Evolutionary conservation across 306 rosid species (phyloP), one percentile per base, ranked within the genome.

Genomic region (Hippophae gyantsensis): DNA sequence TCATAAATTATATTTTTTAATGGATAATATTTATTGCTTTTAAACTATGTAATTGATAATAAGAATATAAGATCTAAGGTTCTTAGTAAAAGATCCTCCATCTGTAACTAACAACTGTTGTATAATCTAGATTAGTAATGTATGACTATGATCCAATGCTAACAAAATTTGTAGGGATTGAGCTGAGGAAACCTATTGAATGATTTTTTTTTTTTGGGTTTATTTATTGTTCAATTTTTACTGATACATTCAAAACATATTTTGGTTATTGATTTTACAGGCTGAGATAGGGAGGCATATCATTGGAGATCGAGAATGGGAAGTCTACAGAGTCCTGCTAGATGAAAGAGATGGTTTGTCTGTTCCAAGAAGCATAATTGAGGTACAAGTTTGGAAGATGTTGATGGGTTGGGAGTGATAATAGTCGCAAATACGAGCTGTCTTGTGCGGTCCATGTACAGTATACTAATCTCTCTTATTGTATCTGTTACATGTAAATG

Each of bases 321-420:
- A 92, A 70, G 94, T 92, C 13, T 92, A 88, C 66, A 82, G 86
- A 78, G 69, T 92, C 76, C 70, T 92, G 88, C 87, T 92, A 45
- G 95, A 86, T 70, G 99, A 92, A 78, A 86, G 94, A 43, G 90
- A 77, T 42, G 89, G 78, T 2, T 51, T 66, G 45, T 53, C 67
- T 18, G 72, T 86, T 63, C 81, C 89, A 26, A 67, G 85, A 76
- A 72, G 59, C 71, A 75, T 64, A 74, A 80, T 92, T 71, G 84
- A 84, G 75, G 90, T 78, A 51, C 77, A 80, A 64, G 95, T 86
- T 44, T 82, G 97, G 89, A 88, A 84, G 76, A 82, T 78, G 97
- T 74, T 92, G 75, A 87, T 92, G 99, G 99, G 97, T 45, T 92
- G 97, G 97, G 86, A 81, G 44, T 87, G 76, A 81, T 47, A 49